Evolutionary conservation across 2,329 filamentous ascomycete species (phyloP).

Genomic region (Ceratocystis albifundus): DNA sequence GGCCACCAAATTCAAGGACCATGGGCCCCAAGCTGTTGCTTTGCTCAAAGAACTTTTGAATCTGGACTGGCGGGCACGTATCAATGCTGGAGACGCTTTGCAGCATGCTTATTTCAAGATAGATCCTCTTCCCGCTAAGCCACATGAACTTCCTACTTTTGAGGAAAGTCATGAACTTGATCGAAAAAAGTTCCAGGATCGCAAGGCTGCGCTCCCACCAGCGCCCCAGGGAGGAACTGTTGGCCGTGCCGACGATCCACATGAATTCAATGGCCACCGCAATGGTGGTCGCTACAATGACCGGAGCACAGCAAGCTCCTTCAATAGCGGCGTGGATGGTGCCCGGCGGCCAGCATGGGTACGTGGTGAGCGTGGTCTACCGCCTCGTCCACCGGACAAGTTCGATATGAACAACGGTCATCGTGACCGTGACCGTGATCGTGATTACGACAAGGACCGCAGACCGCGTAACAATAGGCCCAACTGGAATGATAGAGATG

Average conservation of each 20-base stretch:
- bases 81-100: constrained; percentile 89
- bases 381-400: constrained; percentile 17
- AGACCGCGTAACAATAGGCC: not conserved
- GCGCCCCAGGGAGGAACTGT: constrained; percentile 87
- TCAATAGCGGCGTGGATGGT: constrained; percentile 20
- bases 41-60: constrained; percentile 71
- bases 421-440: constrained; percentile 2
- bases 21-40: constrained; percentile 60
- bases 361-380: constrained; percentile 22
- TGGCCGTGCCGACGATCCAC: constrained; percentile 52
- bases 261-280: constrained; percentile 31
- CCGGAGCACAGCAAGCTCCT: constrained; percentile 31
- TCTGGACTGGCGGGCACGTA: constrained; percentile 76
- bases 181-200: constrained; percentile 75
- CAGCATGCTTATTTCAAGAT: constrained; percentile 85
- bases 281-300: constrained; percentile 36
- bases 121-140: constrained; percentile 63
- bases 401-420: constrained; percentile 1
- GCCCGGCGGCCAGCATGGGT: constrained; percentile 33
- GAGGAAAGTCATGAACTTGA: constrained; percentile 97
- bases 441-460: constrained; percentile 10
- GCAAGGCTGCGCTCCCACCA: constrained; percentile 72
- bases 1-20: constrained; percentile 62
- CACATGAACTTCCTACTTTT: constrained; percentile 79
- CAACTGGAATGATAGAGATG: constrained; percentile 4